Evolutionary conservation across 352 stramenopile genomes (phyloP).

Genomic region (Phytophthora boehmeriae): DNA sequence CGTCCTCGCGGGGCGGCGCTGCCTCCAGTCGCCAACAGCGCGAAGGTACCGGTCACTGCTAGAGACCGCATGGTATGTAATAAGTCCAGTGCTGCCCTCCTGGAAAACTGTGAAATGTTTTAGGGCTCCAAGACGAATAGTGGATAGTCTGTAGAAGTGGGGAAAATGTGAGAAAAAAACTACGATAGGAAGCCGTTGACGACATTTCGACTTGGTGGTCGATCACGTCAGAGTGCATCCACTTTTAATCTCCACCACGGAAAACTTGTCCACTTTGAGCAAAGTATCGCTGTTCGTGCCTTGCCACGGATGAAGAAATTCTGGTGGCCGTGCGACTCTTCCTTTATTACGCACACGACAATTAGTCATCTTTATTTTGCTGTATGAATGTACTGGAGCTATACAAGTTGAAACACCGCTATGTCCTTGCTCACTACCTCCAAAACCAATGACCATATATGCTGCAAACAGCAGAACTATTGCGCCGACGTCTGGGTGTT

Average conservation of each 20-base stretch:
- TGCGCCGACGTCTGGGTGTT: constrained; percentile 13
- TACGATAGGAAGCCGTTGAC: too few species aligned
- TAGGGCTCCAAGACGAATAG: too few species aligned
- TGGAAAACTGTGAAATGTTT: not conserved
- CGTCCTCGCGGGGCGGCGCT: constrained; percentile 7
- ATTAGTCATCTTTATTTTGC: constrained; percentile 10
- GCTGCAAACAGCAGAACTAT: constrained; percentile 6
- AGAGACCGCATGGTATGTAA: constrained; percentile 14
- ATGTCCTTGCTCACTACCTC: not conserved
- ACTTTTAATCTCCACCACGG: too few species aligned
- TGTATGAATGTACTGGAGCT: constrained; percentile 17
- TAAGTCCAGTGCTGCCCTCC: not conserved
- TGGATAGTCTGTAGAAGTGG: too few species aligned
- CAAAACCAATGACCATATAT: not conserved
- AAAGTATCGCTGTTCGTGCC: too few species aligned
- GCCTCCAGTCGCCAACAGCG: constrained; percentile 5
- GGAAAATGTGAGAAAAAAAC: too few species aligned
- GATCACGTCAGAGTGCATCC: too few species aligned
- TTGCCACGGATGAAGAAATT: too few species aligned
- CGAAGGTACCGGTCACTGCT: constrained; percentile 8
- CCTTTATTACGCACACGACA: too few species aligned
- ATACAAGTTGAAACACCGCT: constrained; percentile 16
- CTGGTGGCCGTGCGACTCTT: not conserved
- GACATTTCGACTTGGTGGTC: too few species aligned
- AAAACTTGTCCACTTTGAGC: too few species aligned